A percentile compares a stretch with the other conserved stretches of the same genome.
phyloP scores from a whole-genome alignment of 148 eudicot genomes.

The Chenopodium berlandieri region DNA sequence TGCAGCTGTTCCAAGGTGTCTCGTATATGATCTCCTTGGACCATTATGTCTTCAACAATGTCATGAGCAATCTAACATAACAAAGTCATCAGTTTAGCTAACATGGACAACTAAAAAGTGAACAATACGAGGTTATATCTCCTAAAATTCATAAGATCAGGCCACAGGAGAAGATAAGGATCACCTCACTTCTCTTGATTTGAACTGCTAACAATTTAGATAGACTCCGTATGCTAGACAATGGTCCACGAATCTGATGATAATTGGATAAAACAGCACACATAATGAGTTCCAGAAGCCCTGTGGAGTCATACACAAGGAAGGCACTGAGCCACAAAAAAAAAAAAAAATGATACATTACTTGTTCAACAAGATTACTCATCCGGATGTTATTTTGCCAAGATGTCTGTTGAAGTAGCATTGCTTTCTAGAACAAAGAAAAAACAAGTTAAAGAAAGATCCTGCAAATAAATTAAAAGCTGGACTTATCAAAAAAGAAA shows the following conservation, averaged over 20 bases:
- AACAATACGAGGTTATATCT: not conserved
- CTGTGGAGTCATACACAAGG: not conserved
- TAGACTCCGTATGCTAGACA: conserved; percentile 81
- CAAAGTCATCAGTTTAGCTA: conserved; percentile 8
- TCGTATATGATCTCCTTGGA: conserved; percentile 73
- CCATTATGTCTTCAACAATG: conserved; percentile 76
- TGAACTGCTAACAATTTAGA: conserved; percentile 73
- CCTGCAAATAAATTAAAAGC: not conserved
- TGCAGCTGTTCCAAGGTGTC: conserved; percentile 86
- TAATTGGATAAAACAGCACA: conserved; percentile 26
- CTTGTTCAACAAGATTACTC: conserved; percentile 92
- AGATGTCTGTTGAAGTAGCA: conserved; percentile 91
- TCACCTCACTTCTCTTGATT: conserved; percentile 75
- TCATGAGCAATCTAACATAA: conserved; percentile 71
- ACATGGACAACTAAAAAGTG: not conserved
- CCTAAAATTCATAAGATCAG: not conserved
- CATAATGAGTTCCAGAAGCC: conserved; percentile 14
- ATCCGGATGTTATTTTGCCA: conserved; percentile 96
- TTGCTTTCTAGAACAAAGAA: conserved; percentile 63
- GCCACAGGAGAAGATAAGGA: conserved; percentile 6
- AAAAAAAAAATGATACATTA: conserved; percentile 34
- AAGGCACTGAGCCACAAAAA: conserved; percentile 15
- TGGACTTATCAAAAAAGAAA: not conserved
- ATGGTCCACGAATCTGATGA: conserved; percentile 85
- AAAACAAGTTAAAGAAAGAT: not conserved